These are phyloP conservation scores for Mortierella sp. DNA, from an alignment of 371 early-diverging fungal species.

Conservation along the genomic window DNA sequence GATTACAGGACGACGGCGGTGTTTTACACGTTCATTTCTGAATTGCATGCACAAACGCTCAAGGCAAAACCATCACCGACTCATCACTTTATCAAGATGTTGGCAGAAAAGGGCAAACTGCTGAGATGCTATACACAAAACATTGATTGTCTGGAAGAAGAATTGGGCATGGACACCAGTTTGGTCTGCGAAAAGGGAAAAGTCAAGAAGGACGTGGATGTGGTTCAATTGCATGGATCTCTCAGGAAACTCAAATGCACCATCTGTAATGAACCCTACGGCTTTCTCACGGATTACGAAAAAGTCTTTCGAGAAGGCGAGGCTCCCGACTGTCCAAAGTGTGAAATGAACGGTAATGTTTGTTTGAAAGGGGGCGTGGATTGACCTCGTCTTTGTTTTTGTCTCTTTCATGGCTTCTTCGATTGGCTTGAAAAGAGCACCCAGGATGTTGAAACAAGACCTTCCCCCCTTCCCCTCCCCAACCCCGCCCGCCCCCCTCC, in stretches of 20 bases:
- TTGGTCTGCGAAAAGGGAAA: constrained; percentile 48
- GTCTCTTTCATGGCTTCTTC: no score
- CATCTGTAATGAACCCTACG: constrained; percentile 72
- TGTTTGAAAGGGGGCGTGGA: neutral
- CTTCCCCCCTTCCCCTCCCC: no score
- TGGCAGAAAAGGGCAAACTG: constrained; percentile 79
- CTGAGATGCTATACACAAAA: constrained; percentile 97
- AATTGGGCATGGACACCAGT: constrained; percentile 60
- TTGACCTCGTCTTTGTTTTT: neutral
- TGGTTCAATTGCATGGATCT: constrained; percentile 94
- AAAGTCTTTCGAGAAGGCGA: constrained; percentile 73
- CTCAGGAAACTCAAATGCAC: constrained; percentile 89
- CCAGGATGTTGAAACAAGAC: no score
- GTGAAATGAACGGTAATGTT: constrained; percentile 61
- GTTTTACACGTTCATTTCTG: constrained; percentile 96
- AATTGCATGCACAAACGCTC: constrained; percentile 81
- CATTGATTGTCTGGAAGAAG: constrained; percentile 94
- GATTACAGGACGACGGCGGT: constrained; percentile 77
- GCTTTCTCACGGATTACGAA: constrained; percentile 65
- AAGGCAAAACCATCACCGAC: constrained; percentile 85
- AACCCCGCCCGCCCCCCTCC: no score
- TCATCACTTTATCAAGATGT: constrained; percentile 85
- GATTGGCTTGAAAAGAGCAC: no score
- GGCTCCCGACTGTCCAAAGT: constrained; percentile 84
- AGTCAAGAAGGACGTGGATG: constrained; percentile 56